phyloP scores from a whole-genome alignment of 352 stramenopile species.

The Lagenidium sp. region DNA sequence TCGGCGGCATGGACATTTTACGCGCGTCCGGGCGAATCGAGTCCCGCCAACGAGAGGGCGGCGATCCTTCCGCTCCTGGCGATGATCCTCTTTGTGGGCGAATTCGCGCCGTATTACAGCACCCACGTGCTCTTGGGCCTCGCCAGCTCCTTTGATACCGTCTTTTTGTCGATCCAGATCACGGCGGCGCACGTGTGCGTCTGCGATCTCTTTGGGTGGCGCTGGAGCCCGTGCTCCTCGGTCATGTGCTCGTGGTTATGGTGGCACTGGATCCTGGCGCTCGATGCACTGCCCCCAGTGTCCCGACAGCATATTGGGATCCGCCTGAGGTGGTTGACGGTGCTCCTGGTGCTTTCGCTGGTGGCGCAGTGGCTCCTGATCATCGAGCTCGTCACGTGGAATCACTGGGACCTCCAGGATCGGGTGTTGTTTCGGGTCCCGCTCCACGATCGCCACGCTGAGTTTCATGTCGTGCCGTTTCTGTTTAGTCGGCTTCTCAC shows the following conservation, averaged over 20 bases:
- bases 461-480: constrained; percentile 14
- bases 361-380: not conserved
- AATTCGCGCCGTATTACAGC: not conserved
- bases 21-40: too few relatives aligned
- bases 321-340: constrained; percentile 5
- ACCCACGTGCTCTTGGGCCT: constrained; percentile 1
- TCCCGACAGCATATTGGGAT: constrained; percentile 6
- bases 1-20: too few relatives aligned
- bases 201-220: constrained; percentile 20
- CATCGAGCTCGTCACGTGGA: constrained; percentile 7
- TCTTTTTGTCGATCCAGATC: constrained; percentile 23
- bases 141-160: constrained; percentile 20
- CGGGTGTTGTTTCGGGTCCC: constrained; percentile 5
- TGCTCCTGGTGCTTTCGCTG: constrained; percentile 2
- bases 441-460: not conserved
- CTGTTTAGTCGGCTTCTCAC: constrained; percentile 15
- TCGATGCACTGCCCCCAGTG: constrained; percentile 17
- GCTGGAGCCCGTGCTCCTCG: not conserved
- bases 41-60: too few relatives aligned
- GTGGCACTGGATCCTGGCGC: constrained; percentile 13
- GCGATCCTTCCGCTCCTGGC: constrained; percentile 5
- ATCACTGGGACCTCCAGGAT: constrained; percentile 9
- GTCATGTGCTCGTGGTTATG: constrained; percentile 12
- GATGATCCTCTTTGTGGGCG: not conserved
- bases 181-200: constrained; percentile 7